Conservation (phyloP, 2,329 filamentous ascomycete species). For the Sclerotinia glacialis region DNA sequence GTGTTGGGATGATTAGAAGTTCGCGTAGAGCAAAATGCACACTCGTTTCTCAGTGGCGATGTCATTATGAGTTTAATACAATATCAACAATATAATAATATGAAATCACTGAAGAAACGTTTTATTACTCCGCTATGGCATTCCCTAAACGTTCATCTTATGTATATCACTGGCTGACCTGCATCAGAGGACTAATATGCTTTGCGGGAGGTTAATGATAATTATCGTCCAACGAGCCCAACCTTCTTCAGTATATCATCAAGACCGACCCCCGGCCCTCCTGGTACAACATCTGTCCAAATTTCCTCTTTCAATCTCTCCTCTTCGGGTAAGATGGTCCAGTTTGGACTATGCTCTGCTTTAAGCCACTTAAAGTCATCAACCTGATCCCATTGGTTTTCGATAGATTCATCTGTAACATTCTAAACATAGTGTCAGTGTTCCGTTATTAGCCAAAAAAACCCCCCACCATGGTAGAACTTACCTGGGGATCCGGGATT, state of each 20-base stretch:
- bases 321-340: slow-evolving; percentile 64
- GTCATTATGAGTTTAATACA: background rate
- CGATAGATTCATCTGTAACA: slow-evolving; percentile 35
- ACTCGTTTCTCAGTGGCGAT: background rate
- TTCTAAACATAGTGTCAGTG: slow-evolving; percentile 29
- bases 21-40: background rate
- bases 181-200: background rate
- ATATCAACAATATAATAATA: background rate
- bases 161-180: background rate
- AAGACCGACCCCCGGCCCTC: slow-evolving; percentile 58
- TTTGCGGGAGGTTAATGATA: background rate
- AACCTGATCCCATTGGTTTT: slow-evolving; percentile 82
- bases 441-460: background rate
- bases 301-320: slow-evolving; percentile 58
- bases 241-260: slow-evolving; percentile 62
- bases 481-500: slow-evolving; percentile 67
- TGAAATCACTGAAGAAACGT: background rate
- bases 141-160: background rate
- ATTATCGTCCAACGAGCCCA: slow-evolving; percentile 37
- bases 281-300: slow-evolving; percentile 68
- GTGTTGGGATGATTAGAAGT: background rate
- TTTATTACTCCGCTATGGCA: slow-evolving; percentile 7
- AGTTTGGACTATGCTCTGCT: slow-evolving; percentile 81
- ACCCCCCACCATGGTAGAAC: slow-evolving; percentile 41
- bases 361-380: slow-evolving; percentile 99